phyloP scores from a whole-genome alignment of 805 yeast genomes.

The Starmerella riodocensis region DNA sequence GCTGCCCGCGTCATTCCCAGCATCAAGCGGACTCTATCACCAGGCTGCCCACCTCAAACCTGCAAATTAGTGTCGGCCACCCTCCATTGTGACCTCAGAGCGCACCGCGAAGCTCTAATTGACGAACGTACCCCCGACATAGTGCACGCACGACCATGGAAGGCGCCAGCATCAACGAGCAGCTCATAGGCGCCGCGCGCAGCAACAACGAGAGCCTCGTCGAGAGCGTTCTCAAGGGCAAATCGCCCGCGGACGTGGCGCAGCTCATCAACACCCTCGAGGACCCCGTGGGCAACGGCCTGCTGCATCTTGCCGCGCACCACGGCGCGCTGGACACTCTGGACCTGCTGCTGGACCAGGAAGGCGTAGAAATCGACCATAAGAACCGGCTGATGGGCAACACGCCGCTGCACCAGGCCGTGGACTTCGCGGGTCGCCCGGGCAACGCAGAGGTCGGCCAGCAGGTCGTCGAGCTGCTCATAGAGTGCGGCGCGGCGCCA shows the following conservation, averaged over 20 bases:
- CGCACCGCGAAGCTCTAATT: too few species aligned
- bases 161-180: slow-evolving; percentile 71
- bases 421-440: slow-evolving; percentile 41
- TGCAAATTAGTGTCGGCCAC: too few species aligned
- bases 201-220: slow-evolving; percentile 74
- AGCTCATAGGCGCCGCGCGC: slow-evolving; percentile 74
- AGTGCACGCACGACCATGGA: slow-evolving; percentile 24
- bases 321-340: slow-evolving; percentile 75
- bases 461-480: slow-evolving; percentile 46
- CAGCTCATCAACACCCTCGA: slow-evolving; percentile 52
- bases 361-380: slow-evolving; percentile 85
- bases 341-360: slow-evolving; percentile 69
- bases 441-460: slow-evolving; percentile 77
- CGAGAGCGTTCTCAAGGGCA: slow-evolving; percentile 38
- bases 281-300: slow-evolving; percentile 67
- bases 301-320: slow-evolving; percentile 69
- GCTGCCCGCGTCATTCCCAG: too few species aligned
- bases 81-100: too few species aligned
- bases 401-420: slow-evolving; percentile 84
- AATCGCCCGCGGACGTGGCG: slow-evolving; percentile 27
- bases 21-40: too few species aligned
- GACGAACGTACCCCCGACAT: too few species aligned
- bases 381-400: slow-evolving; percentile 56
- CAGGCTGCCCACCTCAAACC: too few species aligned
- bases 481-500: slow-evolving; percentile 89